Evolutionary conservation across 2,329 filamentous ascomycete genomes (phyloP), one percentile per base, ranked within the genome.

Genomic region (Phaeosphaeriaceae sp.): DNA sequence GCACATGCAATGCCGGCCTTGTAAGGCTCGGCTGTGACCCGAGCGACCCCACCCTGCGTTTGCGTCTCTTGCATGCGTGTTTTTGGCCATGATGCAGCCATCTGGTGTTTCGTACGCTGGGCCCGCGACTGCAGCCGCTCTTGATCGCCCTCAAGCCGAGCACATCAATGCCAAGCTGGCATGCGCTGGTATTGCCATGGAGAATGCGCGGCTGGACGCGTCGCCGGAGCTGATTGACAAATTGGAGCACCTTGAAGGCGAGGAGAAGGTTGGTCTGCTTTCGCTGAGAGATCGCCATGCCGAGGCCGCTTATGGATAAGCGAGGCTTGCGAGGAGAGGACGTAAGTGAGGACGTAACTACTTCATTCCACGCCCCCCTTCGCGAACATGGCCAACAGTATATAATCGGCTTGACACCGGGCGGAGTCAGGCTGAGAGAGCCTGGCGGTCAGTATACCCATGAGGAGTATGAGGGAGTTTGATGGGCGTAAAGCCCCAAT

Each of bases 191-290:
- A 50, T 69, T 69, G 63, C 66, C 64, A 53, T 62, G 43, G 51
- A 54, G 63, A 49, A 62, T 54, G 54, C 72, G 77, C 66, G 68
- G 72, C 68, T 73, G 71, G 47, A 77, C 69, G 55, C 76, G 74
- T 59, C 72, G 75, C 54, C 76, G 74, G 54, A 80, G 75, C 55
- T 74, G 70, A 52, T 74, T 71, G 65, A 80, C 71, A 63, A 79
- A 70, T 65, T 76, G 72, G 53, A 79, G 66, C 55, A 79, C 71
- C 61, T 73, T 74, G 63, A 76, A 74, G 26, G 76, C 75, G 55
- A 79, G 69, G 66, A 74, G 68, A 54, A 80, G 66, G 59, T 68
- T 73, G 26, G 70, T 59, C 53, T 68, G 67, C 59, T 68, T 66
- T 60, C 64, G 64, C 49, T 61, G 68, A 54, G 65, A 58, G 59